Evolutionary conservation across 169 alveolate genomes (phyloP).

Genomic region (Eimeria tenella): DNA sequence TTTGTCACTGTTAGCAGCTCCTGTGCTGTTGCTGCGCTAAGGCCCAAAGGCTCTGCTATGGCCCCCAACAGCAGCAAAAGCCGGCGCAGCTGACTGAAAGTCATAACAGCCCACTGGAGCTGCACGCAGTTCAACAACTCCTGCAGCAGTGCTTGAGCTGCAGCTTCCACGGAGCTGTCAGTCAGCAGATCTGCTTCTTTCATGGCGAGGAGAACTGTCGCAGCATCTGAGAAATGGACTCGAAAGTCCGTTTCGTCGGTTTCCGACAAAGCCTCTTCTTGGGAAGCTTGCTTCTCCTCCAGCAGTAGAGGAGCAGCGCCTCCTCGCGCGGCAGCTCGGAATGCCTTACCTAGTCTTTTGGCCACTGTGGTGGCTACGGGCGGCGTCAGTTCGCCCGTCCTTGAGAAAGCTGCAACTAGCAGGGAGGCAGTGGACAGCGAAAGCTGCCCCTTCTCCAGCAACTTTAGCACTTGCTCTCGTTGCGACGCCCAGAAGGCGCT

Average conservation of each 20-base stretch:
- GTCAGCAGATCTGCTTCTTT: constrained; percentile 12
- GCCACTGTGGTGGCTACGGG: constrained; percentile 53
- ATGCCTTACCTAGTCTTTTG: constrained; percentile 5
- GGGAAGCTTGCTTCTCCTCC: not conserved
- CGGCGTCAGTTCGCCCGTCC: constrained; percentile 51
- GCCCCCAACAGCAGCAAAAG: constrained; percentile 41
- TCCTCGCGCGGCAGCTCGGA: constrained; percentile 22
- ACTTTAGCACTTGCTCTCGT: constrained; percentile 28
- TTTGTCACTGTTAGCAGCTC: constrained; percentile 61
- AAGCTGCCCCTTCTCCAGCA: not conserved
- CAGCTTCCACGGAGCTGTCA: not conserved
- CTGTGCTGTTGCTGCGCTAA: constrained; percentile 7
- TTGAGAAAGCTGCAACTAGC: constrained; percentile 20
- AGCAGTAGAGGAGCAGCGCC: not conserved
- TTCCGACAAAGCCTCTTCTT: not conserved
- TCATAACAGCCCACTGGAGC: constrained; percentile 27
- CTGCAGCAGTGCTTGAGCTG: constrained; percentile 48
- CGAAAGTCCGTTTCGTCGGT: not conserved
- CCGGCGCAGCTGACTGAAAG: constrained; percentile 62
- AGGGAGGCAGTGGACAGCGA: not conserved
- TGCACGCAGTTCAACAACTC: constrained; percentile 30
- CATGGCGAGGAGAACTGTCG: constrained; percentile 50
- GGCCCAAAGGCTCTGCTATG: constrained; percentile 48
- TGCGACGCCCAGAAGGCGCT: constrained; percentile 44
- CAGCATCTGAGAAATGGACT: constrained; percentile 10